Evolutionary conservation across 495 filamentous ascomycete species (phyloP), one percentile per base, ranked within the genome.

Genomic region (Trichocladium antarcticum): DNA sequence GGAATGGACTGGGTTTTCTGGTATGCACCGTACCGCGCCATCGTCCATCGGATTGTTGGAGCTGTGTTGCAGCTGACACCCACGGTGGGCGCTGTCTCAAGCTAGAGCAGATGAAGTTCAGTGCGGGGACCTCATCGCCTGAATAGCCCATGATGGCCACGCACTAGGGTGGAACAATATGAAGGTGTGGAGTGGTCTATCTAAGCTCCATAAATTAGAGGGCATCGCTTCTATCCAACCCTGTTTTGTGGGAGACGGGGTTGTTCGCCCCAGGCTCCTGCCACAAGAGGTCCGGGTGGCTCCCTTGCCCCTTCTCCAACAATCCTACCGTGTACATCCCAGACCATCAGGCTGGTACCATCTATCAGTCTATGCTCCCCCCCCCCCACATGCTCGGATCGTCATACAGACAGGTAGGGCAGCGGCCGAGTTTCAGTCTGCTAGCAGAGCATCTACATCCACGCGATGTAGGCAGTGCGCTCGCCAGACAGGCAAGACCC

Each of bases 81-180:
- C 78, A 82, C 20, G 72, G 67, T 4, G 63, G 56, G 31, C 74
- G 70, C 40, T 67, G 66, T 24, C 79, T 73, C 32, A 85, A 67
- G 20, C 72, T 72, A 8, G 71, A 69, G 62, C 73, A 79, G 59
- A 83, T 74, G 57, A 77, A 41, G 36, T 50, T 50, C 10, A 35
- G n/a, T 2, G 19, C 17, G 1, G 6, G n/a, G 10, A 32, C n/a
- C 20, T 42, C 16, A 10, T 27, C 34, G 6, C 1, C 20, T 8
- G 35, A 3, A 11, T 17, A 20, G 11, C 47, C 29, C 56, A 58
- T 55, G 15, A 10, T 32, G 8, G 31, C 10, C 6, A 21, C 6
- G 8, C 5, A 24, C 0, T 11, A 15, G 35, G 12, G n/a, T 36
- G n/a, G n/a, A n/a, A n/a, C n/a, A n/a, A n/a, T 29, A 16, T n/a